phyloP scores from a whole-genome alignment of 1,139 yeast genomes.

The Zygosaccharomyces sapae region DNA sequence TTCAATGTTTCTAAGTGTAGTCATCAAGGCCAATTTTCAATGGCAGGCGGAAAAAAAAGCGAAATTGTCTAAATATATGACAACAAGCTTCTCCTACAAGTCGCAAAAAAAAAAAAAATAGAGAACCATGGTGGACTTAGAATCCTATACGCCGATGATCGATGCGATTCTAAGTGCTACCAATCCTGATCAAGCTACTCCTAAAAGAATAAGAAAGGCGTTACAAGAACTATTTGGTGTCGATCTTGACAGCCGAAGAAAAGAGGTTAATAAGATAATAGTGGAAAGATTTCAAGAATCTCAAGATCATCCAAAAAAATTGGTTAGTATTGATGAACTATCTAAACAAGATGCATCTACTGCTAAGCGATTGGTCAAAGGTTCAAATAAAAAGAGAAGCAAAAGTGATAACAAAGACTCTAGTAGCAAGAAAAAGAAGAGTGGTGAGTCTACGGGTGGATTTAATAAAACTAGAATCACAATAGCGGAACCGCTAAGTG shows the following conservation, averaged over 20 bases:
- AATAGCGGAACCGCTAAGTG: slow-evolving; percentile 51
- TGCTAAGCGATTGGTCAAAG: slow-evolving; percentile 20
- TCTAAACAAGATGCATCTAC: slow-evolving; percentile 35
- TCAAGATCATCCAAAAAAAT: slow-evolving; percentile 33
- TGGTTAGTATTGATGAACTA: slow-evolving; percentile 31
- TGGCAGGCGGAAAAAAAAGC: background rate
- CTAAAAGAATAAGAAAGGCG: slow-evolving; percentile 66
- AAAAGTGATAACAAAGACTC: slow-evolving; percentile 3
- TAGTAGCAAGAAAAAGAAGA: slow-evolving; percentile 23
- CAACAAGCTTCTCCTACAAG: background rate
- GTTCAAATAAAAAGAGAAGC: slow-evolving; percentile 15
- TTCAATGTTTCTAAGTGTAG: background rate
- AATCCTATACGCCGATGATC: slow-evolving; percentile 57
- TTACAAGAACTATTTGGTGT: slow-evolving; percentile 61
- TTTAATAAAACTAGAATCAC: slow-evolving; percentile 26
- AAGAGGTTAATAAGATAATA: slow-evolving; percentile 57
- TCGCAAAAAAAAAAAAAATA: background rate
- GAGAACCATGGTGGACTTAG: slow-evolving; percentile 21
- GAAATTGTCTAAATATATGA: background rate
- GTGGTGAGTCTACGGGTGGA: slow-evolving; percentile 19
- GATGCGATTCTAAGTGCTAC: slow-evolving; percentile 77
- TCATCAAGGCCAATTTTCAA: background rate
- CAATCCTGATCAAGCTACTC: slow-evolving; percentile 66
- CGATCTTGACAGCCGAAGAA: slow-evolving; percentile 53
- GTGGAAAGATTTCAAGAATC: slow-evolving; percentile 54